Base-by-base conservation (phyloP, 768 basidiomycete genomes). In the Wakefieldia striispora region DNA sequence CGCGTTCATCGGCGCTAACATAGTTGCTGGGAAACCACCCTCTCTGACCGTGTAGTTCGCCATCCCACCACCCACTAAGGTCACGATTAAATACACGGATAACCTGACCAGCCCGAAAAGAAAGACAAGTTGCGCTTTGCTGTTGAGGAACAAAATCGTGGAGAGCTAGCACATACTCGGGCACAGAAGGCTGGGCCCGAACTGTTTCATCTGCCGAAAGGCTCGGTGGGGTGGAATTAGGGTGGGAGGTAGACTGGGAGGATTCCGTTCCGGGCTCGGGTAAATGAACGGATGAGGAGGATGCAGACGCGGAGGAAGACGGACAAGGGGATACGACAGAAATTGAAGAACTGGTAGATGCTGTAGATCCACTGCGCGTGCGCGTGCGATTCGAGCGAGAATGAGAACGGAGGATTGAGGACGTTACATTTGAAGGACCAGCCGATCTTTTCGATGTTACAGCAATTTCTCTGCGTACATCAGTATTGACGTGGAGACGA, bases 1-100 rank as follows among this genome's bases (percentile, higher is more conserved):
- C 62, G 44, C 75, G 76, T 43, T 79, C 72, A 56, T 86, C 84
- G 14, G 79, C 72, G 56, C 83, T 86, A 55, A 91, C 89, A 71
- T 97, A 98, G 70, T 98, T 99, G 61, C 91, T 94, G 17, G 97
- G 97, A 70, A 98, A 98, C 97, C 97, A 99, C 12, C 97, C 97
- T 59, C 95, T 74, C 52, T 84, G 72, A 3, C 84, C 88, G 31
- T 92, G 88, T 16, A 95, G 67, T 69, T 98, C 93, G 10, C 97
- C 97, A 63, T 99, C 95, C 95, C 95, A 98, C 97, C 97, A 98
- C 0, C 97, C 97, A 58, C 86, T 90, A 3, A 76, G 53, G 70
- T 97, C 92, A 55, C 84, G 79, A 61, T 91, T 92, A 41, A 88
- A 74, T n/a, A 97, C 92, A 51, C 86, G 86, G 48, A 98, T 93